phyloP scores from a whole-genome alignment of 2,329 filamentous ascomycete genomes.

The Phaeosphaeriaceae sp. region DNA sequence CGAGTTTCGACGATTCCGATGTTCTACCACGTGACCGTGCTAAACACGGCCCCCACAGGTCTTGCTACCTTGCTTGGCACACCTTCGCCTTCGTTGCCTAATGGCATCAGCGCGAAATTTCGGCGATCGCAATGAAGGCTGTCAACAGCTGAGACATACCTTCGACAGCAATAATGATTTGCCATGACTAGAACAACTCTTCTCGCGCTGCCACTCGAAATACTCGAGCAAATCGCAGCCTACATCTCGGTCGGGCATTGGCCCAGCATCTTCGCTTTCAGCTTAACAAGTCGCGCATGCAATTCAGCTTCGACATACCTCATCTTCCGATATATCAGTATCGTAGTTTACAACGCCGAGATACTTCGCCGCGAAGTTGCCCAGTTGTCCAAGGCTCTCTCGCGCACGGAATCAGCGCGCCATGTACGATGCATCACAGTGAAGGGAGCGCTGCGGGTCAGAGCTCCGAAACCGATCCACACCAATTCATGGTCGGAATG shows the following conservation, averaged over 20 bases:
- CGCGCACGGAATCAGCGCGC: constrained; percentile 18
- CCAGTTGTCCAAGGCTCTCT: constrained; percentile 20
- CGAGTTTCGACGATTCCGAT: no score
- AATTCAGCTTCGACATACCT: constrained; percentile 10
- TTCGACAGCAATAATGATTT: not conserved
- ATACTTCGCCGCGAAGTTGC: constrained; percentile 14
- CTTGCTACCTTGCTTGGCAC: no score
- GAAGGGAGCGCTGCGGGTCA: constrained; percentile 20
- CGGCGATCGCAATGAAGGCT: no score
- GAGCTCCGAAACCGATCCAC: constrained; percentile 7
- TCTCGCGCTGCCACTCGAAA: constrained; percentile 21
- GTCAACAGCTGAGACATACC: no score
- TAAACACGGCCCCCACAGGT: no score
- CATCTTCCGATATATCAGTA: constrained; percentile 19
- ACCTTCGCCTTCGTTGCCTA: no score
- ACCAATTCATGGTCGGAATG: constrained; percentile 4
- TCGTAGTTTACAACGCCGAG: constrained; percentile 16
- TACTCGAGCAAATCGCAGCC: constrained; percentile 24
- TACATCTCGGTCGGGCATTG: constrained; percentile 21
- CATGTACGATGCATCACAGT: constrained; percentile 25
- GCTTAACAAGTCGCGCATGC: constrained; percentile 17
- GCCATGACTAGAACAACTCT: not conserved
- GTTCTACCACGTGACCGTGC: no score
- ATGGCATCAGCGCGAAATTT: no score
- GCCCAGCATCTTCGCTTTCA: constrained; percentile 25